These are phyloP conservation scores for Phytophthora uliginosa DNA, from an alignment of 352 stramenopile species.

Conservation along the genomic window DNA sequence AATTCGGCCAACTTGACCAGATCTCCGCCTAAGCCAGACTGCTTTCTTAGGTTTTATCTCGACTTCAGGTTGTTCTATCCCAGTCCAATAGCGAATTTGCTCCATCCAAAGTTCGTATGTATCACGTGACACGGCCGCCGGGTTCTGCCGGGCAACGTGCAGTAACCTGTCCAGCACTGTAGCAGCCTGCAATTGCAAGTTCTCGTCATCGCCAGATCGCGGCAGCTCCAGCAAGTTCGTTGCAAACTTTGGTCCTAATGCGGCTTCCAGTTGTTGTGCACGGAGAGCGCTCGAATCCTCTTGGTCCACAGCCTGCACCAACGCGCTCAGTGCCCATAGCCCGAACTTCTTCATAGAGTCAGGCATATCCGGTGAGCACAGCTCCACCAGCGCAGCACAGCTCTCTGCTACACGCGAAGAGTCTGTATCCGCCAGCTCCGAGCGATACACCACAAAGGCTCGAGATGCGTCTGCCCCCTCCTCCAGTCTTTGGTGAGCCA, in stretches of 20 bases:
- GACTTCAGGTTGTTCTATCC: constrained; percentile 12
- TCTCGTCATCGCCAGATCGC: constrained; percentile 19
- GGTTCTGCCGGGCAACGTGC: constrained; percentile 51
- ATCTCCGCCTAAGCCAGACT: constrained; percentile 28
- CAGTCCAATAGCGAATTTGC: constrained; percentile 59
- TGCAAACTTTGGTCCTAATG: constrained; percentile 50
- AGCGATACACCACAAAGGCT: constrained; percentile 24
- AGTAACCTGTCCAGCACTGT: constrained; percentile 57
- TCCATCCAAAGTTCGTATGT: constrained; percentile 78
- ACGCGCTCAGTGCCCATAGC: constrained; percentile 45
- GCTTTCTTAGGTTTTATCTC: constrained; percentile 9
- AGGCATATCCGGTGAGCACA: constrained; percentile 72
- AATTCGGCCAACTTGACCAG: constrained; percentile 4
- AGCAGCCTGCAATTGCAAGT: constrained; percentile 61
- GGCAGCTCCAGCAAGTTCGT: constrained; percentile 54
- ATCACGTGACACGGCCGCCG: constrained; percentile 39
- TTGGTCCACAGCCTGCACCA: constrained; percentile 43
- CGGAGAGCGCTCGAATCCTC: constrained; percentile 24
- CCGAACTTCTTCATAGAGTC: constrained; percentile 57
- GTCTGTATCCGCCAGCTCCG: constrained; percentile 25
- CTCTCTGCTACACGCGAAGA: constrained; percentile 15
- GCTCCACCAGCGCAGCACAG: constrained; percentile 44
- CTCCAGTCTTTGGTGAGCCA: constrained; percentile 18
- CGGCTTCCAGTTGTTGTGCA: constrained; percentile 40
- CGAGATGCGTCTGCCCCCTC: constrained; percentile 21